A percentile compares a stretch with the other conserved stretches of the same genome.
phyloP scores from a whole-genome alignment of 768 basidiomycete genomes.

The Boletus bicolor region DNA sequence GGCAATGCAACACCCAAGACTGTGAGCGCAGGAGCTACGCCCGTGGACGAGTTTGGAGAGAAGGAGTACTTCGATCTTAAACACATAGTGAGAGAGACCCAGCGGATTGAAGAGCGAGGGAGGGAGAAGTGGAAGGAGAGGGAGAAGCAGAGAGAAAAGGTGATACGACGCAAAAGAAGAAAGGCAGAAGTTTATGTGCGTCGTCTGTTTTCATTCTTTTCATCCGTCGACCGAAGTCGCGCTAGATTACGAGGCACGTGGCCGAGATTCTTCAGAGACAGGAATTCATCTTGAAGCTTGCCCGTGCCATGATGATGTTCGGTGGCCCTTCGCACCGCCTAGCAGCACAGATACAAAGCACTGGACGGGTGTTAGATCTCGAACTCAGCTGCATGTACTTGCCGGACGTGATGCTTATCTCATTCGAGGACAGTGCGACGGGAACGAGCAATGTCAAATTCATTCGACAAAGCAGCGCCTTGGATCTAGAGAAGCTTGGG shows the following conservation, averaged over 20 bases:
- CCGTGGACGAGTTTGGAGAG: constrained; percentile 19
- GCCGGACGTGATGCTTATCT: constrained; percentile 73
- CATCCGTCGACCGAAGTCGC: not conserved
- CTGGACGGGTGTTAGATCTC: constrained; percentile 75
- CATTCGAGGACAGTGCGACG: constrained; percentile 77
- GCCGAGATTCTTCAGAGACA: constrained; percentile 79
- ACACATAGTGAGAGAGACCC: constrained; percentile 27
- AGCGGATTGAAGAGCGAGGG: constrained; percentile 16
- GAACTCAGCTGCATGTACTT: constrained; percentile 70
- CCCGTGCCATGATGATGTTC: constrained; percentile 87
- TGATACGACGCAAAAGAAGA: constrained; percentile 53
- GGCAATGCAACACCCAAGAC: constrained; percentile 15
- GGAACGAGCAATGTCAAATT: constrained; percentile 81
- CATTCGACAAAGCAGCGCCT: constrained; percentile 64
- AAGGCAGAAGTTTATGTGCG: constrained; percentile 76
- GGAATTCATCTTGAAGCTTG: constrained; percentile 81
- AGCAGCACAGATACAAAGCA: constrained; percentile 76
- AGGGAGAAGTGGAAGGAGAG: constrained; percentile 38
- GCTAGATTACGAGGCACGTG: constrained; percentile 77
- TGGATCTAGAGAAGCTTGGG: constrained; percentile 76
- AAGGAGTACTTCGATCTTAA: constrained; percentile 33
- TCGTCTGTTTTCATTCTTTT: constrained; percentile 5
- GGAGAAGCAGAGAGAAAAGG: constrained; percentile 30
- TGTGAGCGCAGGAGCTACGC: constrained; percentile 18
- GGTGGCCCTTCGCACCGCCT: constrained; percentile 82